Evolutionary conservation across 2,329 filamentous ascomycete genomes (phyloP), one percentile per base, ranked within the genome.

Genomic region (Calonectria pseudoreteaudii): DNA sequence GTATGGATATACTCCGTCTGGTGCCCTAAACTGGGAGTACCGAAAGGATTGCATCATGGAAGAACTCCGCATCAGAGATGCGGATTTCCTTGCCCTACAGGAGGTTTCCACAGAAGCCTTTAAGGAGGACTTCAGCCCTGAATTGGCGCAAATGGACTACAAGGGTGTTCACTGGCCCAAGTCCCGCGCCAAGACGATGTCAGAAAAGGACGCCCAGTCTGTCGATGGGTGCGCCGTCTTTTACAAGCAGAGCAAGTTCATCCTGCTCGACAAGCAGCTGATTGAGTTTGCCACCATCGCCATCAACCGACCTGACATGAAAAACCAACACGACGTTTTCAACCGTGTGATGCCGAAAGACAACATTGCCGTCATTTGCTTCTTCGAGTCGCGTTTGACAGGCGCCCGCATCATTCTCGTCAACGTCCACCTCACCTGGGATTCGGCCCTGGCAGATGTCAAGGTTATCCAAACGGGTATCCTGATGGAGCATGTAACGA

Each of bases 321-420:
- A 98, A 86, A 95, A 96, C 71, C 95, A 98, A 81, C 95, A 98
- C 82, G 97, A 99, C 81, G 96, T 98, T 71, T 98, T 98, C 90
- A 99, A 99, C 84, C 94, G 97, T 34, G 94, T 99, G 74, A 98
- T 98, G 97, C 96, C 96, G 74, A 95, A 97, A 86, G 97, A 99
- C 88, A 96, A 98, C 83, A 98, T 99, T 84, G 97, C 94, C 20
- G 93, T 98, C 62, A 91, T 98, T 62, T 92, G 94, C 70, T 98
- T 98, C 87, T 91, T 99, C 75, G 97, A 99, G 85, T 98, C 98
- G 81, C 92, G 96, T 47, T 87, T 91, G 74, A 98, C 96, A 0
- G 97, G 97, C n/a, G 93, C 95, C 18, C 93, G 97, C 71, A 87
- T 98, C 81, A 98, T 99, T 76, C 92, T 98, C 44, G 95, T 95